phyloP scores from a whole-genome alignment of 73 alveolate species.

The Tetrahymena malaccensis region DNA sequence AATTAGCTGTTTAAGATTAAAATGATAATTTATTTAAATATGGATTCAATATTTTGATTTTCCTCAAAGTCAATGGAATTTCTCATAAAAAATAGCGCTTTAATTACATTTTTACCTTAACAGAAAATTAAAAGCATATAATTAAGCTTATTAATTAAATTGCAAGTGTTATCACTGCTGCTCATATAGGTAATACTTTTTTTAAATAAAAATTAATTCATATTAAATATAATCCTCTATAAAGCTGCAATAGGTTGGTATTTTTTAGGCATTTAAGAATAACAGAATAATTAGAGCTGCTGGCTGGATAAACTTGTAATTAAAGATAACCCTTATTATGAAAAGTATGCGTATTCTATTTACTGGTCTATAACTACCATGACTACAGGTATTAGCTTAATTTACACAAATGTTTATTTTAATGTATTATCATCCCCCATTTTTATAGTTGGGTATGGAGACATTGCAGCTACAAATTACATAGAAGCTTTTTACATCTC shows the following conservation, averaged over 20 bases:
- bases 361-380: not conserved
- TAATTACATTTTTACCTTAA: not conserved
- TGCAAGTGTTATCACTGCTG: not conserved
- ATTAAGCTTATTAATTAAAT: not conserved
- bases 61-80: not conserved
- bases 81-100: not conserved
- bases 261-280: not conserved
- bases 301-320: not conserved
- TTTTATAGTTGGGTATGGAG: slow-evolving; percentile 77
- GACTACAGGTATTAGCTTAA: not conserved
- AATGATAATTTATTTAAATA: not conserved
- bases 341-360: not conserved
- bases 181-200: not conserved
- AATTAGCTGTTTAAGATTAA: not conserved
- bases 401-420: too few species aligned
- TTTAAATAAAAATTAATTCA: too few species aligned
- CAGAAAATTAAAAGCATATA: not conserved
- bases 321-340: not conserved
- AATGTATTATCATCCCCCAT: too few species aligned
- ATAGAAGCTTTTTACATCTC: slow-evolving; percentile 54
- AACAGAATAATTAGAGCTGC: not conserved
- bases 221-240: too few species aligned
- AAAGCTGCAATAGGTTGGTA: not conserved
- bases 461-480: slow-evolving; percentile 55
- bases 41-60: not conserved